phyloP scores from a whole-genome alignment of 306 rosid genomes.

The Begonia masoniana region DNA sequence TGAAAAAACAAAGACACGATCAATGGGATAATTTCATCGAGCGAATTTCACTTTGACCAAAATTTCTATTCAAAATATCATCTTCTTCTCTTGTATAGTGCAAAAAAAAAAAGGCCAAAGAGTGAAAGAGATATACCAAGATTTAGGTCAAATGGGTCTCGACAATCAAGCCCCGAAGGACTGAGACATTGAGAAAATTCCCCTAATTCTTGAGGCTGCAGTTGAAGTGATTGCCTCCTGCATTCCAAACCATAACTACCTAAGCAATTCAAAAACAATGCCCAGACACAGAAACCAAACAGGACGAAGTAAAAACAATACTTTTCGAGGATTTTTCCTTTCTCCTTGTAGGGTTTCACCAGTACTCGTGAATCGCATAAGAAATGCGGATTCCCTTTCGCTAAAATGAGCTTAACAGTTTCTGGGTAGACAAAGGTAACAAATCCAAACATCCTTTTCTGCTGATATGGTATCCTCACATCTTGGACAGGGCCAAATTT shows the following conservation, averaged over 20 bases:
- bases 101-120: not conserved
- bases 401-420: conserved; percentile 71
- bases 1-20: conserved; percentile 12
- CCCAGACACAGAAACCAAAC: not conserved
- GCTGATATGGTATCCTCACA: conserved; percentile 96
- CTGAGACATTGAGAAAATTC: conserved; percentile 37
- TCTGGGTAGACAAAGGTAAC: conserved; percentile 93
- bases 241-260: conserved; percentile 1
- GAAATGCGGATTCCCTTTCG: conserved; percentile 96
- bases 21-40: too few relatives aligned
- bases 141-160: conserved; percentile 30
- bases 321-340: conserved; percentile 88
- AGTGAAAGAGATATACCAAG: conserved; percentile 15
- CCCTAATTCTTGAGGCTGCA: conserved; percentile 36
- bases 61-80: too few relatives aligned
- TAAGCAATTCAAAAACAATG: not conserved
- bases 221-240: conserved; percentile 36
- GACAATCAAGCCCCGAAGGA: conserved; percentile 32
- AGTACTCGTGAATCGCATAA: conserved; percentile 95
- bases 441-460: conserved; percentile 94
- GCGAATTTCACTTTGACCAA: too few relatives aligned
- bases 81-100: too few relatives aligned
- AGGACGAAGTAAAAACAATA: conserved; percentile 9
- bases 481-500: conserved; percentile 97
- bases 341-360: conserved; percentile 98